These are phyloP conservation scores for Shiraia bambusicola DNA, from an alignment of 2,329 filamentous ascomycete genomes.

Conservation along the genomic window DNA sequence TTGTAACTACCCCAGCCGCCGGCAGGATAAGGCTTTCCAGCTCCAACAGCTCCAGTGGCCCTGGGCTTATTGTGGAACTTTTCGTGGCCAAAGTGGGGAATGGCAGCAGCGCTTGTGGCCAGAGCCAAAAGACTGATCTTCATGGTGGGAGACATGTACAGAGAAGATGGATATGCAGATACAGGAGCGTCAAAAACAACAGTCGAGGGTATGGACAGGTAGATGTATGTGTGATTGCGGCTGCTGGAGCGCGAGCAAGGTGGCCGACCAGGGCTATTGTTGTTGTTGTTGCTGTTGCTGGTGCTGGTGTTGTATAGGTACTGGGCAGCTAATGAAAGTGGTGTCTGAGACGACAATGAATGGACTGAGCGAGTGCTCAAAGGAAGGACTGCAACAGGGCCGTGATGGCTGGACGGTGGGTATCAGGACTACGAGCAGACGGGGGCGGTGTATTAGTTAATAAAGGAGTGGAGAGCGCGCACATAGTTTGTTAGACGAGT, in stretches of 20 bases:
- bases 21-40: slow-evolving; percentile 34
- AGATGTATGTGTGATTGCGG: slow-evolving; percentile 30
- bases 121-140: slow-evolving; percentile 49
- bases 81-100: slow-evolving; percentile 38
- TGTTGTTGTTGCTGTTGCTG: no score
- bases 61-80: slow-evolving; percentile 33
- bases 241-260: slow-evolving; percentile 41
- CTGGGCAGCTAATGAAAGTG: slow-evolving; percentile 42
- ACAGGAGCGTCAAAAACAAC: slow-evolving; percentile 11
- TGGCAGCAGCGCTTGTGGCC: slow-evolving; percentile 43
- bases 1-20: slow-evolving; percentile 35
- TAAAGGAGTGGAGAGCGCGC: slow-evolving; percentile 28
- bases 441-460: slow-evolving; percentile 27
- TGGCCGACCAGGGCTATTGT: slow-evolving; percentile 49
- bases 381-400: slow-evolving; percentile 41
- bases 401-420: slow-evolving; percentile 28
- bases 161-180: slow-evolving; percentile 20
- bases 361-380: slow-evolving; percentile 48
- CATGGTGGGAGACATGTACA: slow-evolving; percentile 39
- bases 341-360: slow-evolving; percentile 39
- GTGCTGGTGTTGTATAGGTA: slow-evolving; percentile 37
- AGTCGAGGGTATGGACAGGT: slow-evolving; percentile 15
- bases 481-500: slow-evolving; percentile 31
- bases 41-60: slow-evolving; percentile 8
- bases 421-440: slow-evolving; percentile 23